Percentiles rank a stretch among this genome's conserved stretches.
Evolutionary conservation across 176 grass and related monocot genomes (phyloP).

Genomic region (Aegilops longissima): DNA sequence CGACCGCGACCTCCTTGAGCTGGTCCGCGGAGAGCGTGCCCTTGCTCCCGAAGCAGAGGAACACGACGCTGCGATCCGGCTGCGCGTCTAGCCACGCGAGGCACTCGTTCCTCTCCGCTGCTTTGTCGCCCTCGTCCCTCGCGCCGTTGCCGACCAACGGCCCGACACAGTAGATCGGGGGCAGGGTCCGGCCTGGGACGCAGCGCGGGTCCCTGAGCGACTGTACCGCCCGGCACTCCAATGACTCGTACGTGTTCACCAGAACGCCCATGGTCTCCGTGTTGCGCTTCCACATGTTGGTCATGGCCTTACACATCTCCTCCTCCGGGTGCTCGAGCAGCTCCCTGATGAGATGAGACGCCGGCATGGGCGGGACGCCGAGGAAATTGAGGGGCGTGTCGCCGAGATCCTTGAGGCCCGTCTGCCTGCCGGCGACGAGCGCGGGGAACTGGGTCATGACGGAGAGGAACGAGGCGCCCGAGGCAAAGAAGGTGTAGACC

Average conservation of each 20-base stretch:
- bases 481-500: constrained; percentile 24
- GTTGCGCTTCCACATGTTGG: background rate
- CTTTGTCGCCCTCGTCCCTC: too few species aligned
- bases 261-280: constrained; percentile 26
- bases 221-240: constrained; percentile 12
- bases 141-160: background rate
- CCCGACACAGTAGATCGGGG: constrained; percentile 16
- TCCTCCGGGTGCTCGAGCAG: constrained; percentile 21
- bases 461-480: constrained; percentile 4
- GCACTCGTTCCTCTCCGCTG: constrained; percentile 18
- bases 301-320: background rate
- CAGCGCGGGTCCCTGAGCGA: constrained; percentile 3
- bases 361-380: constrained; percentile 12
- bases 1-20: constrained; percentile 24
- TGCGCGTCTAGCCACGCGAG: constrained; percentile 44
- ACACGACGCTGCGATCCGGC: constrained; percentile 39
- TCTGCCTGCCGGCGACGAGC: background rate
- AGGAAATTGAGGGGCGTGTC: constrained; percentile 9
- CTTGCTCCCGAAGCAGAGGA: constrained; percentile 52
- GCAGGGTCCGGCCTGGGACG: background rate
- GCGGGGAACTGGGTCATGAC: background rate
- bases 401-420: background rate
- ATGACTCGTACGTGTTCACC: constrained; percentile 9
- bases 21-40: constrained; percentile 14
- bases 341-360: background rate